Evolutionary conservation across 1,284 basidiomycete species (phyloP), one percentile per base, ranked within the genome.

Genomic region (Ganoderma sinense): DNA sequence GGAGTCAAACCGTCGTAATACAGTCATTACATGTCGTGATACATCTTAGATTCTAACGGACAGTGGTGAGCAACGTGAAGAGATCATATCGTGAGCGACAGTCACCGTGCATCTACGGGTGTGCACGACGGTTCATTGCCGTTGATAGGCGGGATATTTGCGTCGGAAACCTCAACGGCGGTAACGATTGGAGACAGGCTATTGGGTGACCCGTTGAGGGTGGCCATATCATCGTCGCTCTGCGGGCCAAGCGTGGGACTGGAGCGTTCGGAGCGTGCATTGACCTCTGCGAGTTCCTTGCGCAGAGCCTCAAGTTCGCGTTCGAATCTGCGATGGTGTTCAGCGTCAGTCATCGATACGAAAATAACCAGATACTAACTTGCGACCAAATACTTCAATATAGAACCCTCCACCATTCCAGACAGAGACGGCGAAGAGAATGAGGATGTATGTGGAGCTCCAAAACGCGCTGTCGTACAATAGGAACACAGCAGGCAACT

Each of bases 371-470:
- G 16, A 61, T 43, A 88, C 93, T 74, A 73, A 96, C 95, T 97
- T 97, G 81, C 96, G 89, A 45, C 96, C 96, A 79, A 97, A 97
- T 40, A 97, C 96, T 79, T 98, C 97, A 71, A 98, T 96, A 80
- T 97, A 97, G 84, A 90, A 95, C 11, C 89, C 93, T 71, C 87
- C 94, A 64, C 89, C 94, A 75, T 95, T 95, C 94, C 94, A 95
- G 0, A 93, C 93, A 71, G 91, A 92, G 56, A 95, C 94, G 40
- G 87, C 84, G 76, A 97, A 94, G 60, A 97, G 92, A 69, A 88
- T 73, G 53, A 96, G 83, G 29, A 98, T 83, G 83, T 96, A 97
- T 1, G 87, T 80, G 18, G 88, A 90, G 71, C 93, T 95, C 86
- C 92, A 94, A 61, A 85, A 84, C 1, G 91, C 80, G 76, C 89